Evolutionary conservation across 2,329 filamentous ascomycete species (phyloP).

Genomic region (Diaporthe humulicola): DNA sequence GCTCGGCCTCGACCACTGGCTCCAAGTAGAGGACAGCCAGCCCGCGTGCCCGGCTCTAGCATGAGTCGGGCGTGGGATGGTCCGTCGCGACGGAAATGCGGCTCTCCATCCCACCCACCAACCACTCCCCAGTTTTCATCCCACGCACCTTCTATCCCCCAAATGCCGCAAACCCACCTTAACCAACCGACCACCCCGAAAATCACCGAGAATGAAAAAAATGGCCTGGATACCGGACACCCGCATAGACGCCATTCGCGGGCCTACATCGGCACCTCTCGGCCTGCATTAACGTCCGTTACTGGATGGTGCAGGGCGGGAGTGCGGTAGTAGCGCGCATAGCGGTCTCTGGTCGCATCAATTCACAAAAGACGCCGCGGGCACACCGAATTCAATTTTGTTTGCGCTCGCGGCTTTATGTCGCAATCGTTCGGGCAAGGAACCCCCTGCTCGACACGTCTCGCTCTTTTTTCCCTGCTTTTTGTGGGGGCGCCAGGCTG

Average conservation of each 20-base stretch:
- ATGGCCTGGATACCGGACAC: not conserved
- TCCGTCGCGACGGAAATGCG: slow-evolving; percentile 4
- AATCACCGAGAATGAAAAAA: not conserved
- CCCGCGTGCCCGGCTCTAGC: not conserved
- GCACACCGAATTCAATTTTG: not conserved
- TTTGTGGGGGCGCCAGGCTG: not conserved
- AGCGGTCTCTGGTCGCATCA: not conserved
- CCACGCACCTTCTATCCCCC: not conserved
- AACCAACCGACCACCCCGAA: not conserved
- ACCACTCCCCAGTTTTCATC: not conserved
- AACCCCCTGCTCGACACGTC: not conserved
- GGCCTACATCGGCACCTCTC: slow-evolving; percentile 1
- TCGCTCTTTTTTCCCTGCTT: slow-evolving; percentile 2
- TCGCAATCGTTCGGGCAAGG: not conserved
- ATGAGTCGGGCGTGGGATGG: slow-evolving; percentile 27
- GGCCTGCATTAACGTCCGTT: not conserved
- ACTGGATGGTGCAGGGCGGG: not conserved
- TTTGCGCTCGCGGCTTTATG: not conserved
- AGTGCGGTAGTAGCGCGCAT: not conserved
- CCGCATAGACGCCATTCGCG: not conserved
- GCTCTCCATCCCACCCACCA: slow-evolving; percentile 6
- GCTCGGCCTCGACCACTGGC: slow-evolving; percentile 40
- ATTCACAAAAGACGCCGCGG: not conserved
- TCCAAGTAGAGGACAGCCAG: slow-evolving; percentile 34
- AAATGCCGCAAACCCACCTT: slow-evolving; percentile 9